phyloP scores from a whole-genome alignment of 2,329 filamentous ascomycete genomes.

The Fusarium sterilihyphosum region DNA sequence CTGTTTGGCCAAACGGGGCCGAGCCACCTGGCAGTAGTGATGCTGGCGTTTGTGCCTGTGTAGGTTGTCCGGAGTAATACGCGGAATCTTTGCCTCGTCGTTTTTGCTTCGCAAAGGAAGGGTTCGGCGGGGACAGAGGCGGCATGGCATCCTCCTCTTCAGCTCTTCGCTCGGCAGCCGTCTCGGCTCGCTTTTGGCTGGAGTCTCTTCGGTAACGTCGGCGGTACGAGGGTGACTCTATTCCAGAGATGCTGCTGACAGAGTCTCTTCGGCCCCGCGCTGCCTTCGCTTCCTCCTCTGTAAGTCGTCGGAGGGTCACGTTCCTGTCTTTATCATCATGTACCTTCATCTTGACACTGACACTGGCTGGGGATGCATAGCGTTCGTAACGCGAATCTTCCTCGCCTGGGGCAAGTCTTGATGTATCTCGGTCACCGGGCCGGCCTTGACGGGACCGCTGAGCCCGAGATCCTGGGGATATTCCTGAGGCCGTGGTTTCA shows the following conservation, averaged over 20 bases:
- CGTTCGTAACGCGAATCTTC: constrained; percentile 53
- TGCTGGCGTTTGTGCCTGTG: constrained; percentile 46
- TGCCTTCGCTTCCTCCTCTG: constrained; percentile 66
- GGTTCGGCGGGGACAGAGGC: constrained; percentile 64
- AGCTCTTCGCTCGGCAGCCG: constrained; percentile 56
- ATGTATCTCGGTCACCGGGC: constrained; percentile 52
- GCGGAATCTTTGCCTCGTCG: constrained; percentile 67
- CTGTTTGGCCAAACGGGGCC: constrained; percentile 51
- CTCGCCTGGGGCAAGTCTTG: constrained; percentile 55
- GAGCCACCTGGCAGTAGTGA: constrained; percentile 46
- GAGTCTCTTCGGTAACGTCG: constrained; percentile 66
- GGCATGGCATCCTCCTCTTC: constrained; percentile 54
- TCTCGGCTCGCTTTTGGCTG: constrained; percentile 57
- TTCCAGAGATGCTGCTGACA: constrained; percentile 65
- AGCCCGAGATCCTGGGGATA: constrained; percentile 49
- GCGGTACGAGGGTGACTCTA: constrained; percentile 60
- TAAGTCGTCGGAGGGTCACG: constrained; percentile 69
- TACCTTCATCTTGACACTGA: constrained; percentile 69
- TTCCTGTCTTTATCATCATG: constrained; percentile 69
- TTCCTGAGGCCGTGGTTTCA: constrained; percentile 44
- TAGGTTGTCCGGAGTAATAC: constrained; percentile 65
- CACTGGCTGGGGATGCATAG: constrained; percentile 55
- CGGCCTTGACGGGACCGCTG: constrained; percentile 58
- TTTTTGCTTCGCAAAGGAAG: constrained; percentile 62
- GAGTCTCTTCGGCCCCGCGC: constrained; percentile 60